Evolutionary conservation across 805 yeast species (phyloP).

Genomic region (Millerozyma acaciae): DNA sequence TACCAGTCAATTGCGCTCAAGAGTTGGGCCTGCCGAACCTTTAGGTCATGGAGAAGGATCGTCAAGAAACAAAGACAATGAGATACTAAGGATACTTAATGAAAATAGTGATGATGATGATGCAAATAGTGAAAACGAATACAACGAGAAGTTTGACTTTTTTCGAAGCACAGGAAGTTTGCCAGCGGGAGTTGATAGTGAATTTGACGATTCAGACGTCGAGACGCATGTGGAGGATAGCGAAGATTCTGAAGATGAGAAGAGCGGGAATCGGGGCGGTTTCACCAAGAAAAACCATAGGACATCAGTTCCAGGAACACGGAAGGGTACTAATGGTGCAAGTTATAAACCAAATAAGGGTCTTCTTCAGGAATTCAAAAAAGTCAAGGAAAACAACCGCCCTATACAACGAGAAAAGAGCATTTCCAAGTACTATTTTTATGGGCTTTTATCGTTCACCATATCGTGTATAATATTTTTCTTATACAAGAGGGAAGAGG

Average conservation of each 20-base stretch:
- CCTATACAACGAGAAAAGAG: background rate
- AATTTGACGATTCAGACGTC: constrained; percentile 5
- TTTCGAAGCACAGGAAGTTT: constrained; percentile 12
- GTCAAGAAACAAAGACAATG: constrained; percentile 12
- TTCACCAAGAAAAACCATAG: constrained; percentile 1
- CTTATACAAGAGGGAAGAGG: constrained; percentile 1
- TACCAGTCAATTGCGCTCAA: constrained; percentile 35
- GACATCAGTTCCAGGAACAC: constrained; percentile 6
- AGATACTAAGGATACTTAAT: constrained; percentile 16
- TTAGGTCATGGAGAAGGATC: constrained; percentile 12
- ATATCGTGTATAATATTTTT: constrained; percentile 2
- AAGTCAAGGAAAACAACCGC: constrained; percentile 5
- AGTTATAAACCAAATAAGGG: constrained; percentile 7
- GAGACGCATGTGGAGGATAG: constrained; percentile 1
- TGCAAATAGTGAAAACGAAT: constrained; percentile 6
- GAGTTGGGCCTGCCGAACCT: constrained; percentile 38
- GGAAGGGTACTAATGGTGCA: background rate
- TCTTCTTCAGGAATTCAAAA: constrained; percentile 9
- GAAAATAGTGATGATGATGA: constrained; percentile 12
- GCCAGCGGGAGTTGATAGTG: constrained; percentile 6
- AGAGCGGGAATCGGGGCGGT: constrained; percentile 1
- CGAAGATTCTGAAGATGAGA: no score
- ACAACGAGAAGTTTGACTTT: constrained; percentile 15
- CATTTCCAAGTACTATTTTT: background rate
- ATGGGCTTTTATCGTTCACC: constrained; percentile 3